These are phyloP conservation scores for Ceratorhiza oryzae-sativae DNA, from an alignment of 1,284 basidiomycete genomes.

Conservation along the genomic window DNA sequence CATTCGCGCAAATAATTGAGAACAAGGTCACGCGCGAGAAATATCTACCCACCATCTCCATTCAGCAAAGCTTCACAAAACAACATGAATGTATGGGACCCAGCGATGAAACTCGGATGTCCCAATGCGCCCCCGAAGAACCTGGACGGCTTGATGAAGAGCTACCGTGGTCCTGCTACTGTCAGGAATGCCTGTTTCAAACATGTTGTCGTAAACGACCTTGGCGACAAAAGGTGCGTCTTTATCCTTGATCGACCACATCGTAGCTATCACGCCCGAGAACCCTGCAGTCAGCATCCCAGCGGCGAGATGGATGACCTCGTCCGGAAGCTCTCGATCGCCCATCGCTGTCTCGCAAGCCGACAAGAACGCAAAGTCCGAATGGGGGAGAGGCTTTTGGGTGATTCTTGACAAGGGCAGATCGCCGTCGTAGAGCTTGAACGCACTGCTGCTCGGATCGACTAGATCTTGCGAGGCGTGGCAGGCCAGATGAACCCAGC, in stretches of 20 bases:
- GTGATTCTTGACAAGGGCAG: neutral
- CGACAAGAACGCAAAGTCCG: conserved; percentile 15
- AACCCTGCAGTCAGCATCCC: conserved; percentile 18
- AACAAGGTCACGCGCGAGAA: too few species aligned
- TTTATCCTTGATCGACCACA: conserved; percentile 21
- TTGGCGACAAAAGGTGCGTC: conserved; percentile 25
- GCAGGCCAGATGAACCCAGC: conserved; percentile 32
- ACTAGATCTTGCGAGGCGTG: conserved; percentile 21
- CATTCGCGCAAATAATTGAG: too few species aligned
- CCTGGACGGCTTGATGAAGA: neutral
- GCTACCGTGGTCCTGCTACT: neutral
- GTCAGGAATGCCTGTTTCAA: neutral
- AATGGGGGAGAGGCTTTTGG: neutral
- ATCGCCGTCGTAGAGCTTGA: conserved; percentile 1
- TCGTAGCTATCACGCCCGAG: conserved; percentile 20
- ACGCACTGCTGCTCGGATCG: conserved; percentile 3
- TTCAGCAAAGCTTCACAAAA: too few species aligned
- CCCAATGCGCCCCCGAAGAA: neutral
- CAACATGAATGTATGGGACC: conserved; percentile 6
- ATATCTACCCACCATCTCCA: too few species aligned
- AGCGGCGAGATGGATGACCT: conserved; percentile 13
- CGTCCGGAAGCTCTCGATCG: neutral
- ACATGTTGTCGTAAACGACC: neutral
- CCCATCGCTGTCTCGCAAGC: conserved; percentile 18
- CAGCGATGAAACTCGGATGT: neutral